A percentile compares a stretch with the other conserved stretches of the same genome.
phyloP scores from a whole-genome alignment of 2,329 filamentous ascomycete genomes.

The Pseudogymnoascus destructans region DNA sequence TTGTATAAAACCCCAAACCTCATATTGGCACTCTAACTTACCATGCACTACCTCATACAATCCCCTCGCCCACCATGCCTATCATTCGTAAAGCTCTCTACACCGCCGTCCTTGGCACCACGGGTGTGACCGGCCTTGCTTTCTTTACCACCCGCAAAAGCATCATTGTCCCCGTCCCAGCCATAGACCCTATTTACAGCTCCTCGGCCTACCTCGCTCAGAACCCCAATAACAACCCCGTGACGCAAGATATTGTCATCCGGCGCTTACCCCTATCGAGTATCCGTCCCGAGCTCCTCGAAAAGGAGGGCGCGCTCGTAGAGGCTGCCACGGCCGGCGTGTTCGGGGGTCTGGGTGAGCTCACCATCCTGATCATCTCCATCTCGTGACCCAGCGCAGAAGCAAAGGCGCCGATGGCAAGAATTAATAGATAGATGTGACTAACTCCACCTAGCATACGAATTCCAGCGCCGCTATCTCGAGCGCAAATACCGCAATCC shows the following conservation, averaged over 20 bases:
- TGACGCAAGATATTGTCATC: conserved; percentile 51
- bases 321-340: conserved; percentile 55
- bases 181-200: conserved; percentile 48
- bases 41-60: background rate
- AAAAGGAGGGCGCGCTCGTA: conserved; percentile 46
- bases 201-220: conserved; percentile 41
- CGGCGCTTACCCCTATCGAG: conserved; percentile 48
- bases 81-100: conserved; percentile 11
- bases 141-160: conserved; percentile 17
- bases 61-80: background rate
- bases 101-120: conserved; percentile 16
- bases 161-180: conserved; percentile 38
- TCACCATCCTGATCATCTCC: conserved; percentile 8
- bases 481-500: conserved; percentile 44
- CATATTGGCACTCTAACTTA: background rate
- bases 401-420: background rate
- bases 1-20: background rate
- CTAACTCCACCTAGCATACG: conserved; percentile 33
- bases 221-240: conserved; percentile 50
- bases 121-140: conserved; percentile 16
- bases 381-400: conserved; percentile 7
- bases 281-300: conserved; percentile 51
- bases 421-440: background rate
- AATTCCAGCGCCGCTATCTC: conserved; percentile 44
- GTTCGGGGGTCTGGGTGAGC: conserved; percentile 50